These are phyloP conservation scores for Botryotinia globosa DNA, from an alignment of 2,329 filamentous ascomycete genomes.

Conservation along the genomic window DNA sequence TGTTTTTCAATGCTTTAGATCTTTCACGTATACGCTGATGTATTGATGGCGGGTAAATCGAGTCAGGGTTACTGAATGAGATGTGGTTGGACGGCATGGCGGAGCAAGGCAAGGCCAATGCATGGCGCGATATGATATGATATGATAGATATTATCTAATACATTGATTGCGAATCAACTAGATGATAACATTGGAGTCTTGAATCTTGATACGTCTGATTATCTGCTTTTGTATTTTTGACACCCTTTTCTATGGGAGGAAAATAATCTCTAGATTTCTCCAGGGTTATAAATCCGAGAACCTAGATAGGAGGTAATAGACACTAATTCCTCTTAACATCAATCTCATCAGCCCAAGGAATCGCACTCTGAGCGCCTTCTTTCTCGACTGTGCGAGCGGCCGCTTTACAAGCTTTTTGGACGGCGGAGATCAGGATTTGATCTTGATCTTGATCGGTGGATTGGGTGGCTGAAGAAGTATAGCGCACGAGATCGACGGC, in stretches of 20 bases:
- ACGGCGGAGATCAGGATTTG: constrained; percentile 45
- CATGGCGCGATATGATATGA: not conserved
- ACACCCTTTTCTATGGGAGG: not conserved
- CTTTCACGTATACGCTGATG: constrained; percentile 10
- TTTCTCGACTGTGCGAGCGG: constrained; percentile 64
- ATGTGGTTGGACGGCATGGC: constrained; percentile 1
- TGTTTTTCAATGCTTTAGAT: not conserved
- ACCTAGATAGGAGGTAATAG: not conserved
- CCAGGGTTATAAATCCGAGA: not conserved
- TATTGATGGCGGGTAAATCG: not conserved
- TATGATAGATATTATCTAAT: constrained; percentile 1
- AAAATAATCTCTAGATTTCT: not conserved
- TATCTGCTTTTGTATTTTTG: not conserved
- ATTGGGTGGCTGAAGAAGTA: constrained; percentile 25
- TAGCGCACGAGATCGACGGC: constrained; percentile 64
- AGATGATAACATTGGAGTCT: not conserved
- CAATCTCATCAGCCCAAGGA: constrained; percentile 59
- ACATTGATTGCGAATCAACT: not conserved
- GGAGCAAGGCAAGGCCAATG: not conserved
- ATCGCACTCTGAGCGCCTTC: constrained; percentile 65
- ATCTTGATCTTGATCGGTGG: not conserved
- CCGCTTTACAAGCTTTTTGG: constrained; percentile 58
- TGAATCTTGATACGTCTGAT: not conserved
- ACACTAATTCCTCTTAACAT: not conserved
- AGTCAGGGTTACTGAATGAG: not conserved